A percentile compares a stretch with the other conserved stretches of the same genome.
Conservation (phyloP, 2,329 filamentous ascomycete genomes). For the Bipolaris gigantea region DNA sequence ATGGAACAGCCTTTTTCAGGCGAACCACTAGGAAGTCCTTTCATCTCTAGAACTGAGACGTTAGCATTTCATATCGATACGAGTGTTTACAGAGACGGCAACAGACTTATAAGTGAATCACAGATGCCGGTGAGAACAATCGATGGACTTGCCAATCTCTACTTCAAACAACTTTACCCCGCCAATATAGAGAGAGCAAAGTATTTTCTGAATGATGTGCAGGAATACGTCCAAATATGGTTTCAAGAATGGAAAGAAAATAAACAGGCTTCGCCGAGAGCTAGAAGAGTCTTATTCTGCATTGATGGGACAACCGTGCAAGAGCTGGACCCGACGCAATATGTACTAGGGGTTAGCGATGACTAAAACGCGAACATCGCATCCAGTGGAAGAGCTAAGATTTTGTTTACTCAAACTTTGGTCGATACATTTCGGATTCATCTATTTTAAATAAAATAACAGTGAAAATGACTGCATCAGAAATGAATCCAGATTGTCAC, state of each 20-base stretch:
- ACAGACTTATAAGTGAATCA: conserved; percentile 5
- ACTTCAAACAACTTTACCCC: conserved; percentile 15
- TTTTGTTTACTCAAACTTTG: no score
- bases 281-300: neutral
- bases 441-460: neutral
- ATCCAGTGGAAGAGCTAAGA: no score
- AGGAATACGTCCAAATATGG: neutral
- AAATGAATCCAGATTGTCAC: no score
- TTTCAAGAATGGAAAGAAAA: neutral
- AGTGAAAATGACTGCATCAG: no score
- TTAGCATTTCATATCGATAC: conserved; percentile 14
- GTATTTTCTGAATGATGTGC: neutral
- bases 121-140: conserved; percentile 16
- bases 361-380: no score
- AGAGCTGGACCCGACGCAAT: neutral
- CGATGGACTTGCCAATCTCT: conserved; percentile 11
- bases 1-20: neutral
- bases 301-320: neutral
- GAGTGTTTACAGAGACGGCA: conserved; percentile 3
- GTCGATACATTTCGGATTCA: no score
- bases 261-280: neutral
- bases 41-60: neutral
- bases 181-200: neutral
- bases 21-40: neutral
- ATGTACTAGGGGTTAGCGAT: neutral